Percentiles rank a stretch among this genome's conserved stretches.
These are phyloP conservation scores for Saccharomyces hybrid DNA, from an alignment of 1,139 yeast species.

Conservation along the genomic window DNA sequence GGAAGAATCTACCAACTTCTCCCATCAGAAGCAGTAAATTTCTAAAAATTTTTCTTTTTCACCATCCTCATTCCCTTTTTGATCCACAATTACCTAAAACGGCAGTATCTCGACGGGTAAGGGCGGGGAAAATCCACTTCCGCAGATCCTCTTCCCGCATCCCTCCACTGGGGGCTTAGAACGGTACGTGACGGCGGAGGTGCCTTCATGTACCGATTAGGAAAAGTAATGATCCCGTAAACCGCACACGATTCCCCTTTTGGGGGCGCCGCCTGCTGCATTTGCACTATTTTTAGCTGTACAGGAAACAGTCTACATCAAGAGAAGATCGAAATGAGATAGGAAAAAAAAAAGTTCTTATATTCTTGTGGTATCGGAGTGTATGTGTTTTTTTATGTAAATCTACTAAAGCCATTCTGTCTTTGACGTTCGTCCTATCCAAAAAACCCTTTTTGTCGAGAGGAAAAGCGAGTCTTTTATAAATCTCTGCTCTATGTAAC, in stretches of 20 bases:
- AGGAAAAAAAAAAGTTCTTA: background rate
- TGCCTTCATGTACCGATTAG: background rate
- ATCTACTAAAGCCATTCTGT: background rate
- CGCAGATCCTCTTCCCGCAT: background rate
- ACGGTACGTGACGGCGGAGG: background rate
- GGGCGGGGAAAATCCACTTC: background rate
- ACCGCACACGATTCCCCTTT: background rate
- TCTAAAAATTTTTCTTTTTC: background rate
- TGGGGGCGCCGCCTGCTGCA: background rate
- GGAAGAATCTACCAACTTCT: background rate
- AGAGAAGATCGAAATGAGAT: background rate
- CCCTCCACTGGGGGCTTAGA: background rate
- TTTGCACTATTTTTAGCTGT: background rate
- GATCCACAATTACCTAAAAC: background rate
- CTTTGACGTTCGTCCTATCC: background rate
- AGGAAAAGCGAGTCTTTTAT: background rate
- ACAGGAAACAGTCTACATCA: background rate
- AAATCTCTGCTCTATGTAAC: background rate
- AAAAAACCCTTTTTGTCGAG: background rate
- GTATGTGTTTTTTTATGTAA: background rate
- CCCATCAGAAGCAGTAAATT: background rate
- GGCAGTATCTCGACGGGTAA: background rate
- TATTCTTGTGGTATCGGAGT: background rate
- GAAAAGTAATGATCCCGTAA: background rate
- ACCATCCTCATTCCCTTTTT: background rate